Evolutionary conservation across 495 filamentous ascomycete species (phyloP), one percentile per base, ranked within the genome.

Genomic region (Aspergillus carlsbadensis): DNA sequence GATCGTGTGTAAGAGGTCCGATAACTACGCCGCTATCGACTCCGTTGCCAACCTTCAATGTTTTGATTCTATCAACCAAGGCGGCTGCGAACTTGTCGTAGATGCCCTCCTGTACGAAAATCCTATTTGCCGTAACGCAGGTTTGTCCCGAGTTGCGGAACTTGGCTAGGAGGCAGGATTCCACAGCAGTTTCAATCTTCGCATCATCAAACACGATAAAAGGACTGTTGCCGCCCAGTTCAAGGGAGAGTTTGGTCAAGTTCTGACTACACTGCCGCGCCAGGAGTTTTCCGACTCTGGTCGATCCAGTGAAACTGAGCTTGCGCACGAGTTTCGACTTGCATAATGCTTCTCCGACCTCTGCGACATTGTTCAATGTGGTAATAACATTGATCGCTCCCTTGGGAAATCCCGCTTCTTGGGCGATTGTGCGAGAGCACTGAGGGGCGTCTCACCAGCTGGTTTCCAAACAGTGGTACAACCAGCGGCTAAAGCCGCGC

Each of bases 151-250:
- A 72, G 48, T 71, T 71, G 13, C 81, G 73, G 68, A 80, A 84
- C 60, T 84, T 85, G 15, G 75, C 69, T 1, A 69, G 61, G 7
- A 81, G 77, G 5, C 79, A 66, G 5, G 71, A 77, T 21, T 72
- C 66, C 2, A 81, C 69, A 2, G 84, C 81, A 21, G 73, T 68
- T 4, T 84, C 78, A 14, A 86, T 62, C 52, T 87, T 76, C 7
- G 79, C 84, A 59, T 88, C 85, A 44, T 87, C 79, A 59, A 87
- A 88, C 15, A 88, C 74, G 48, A 88, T 74, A 66, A 86, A 85
- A 0, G 85, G 85, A 17, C 81, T 80, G 62, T 88, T 87, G 10
- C 85, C 85, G 13, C 85, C 85, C 5, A 87, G 76, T 67, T 88
- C 85, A 36, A 87, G 78, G 2, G 78, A 82, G 5, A 84, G 69